Conservation (phyloP, 2,329 filamentous ascomycete species). For the Phoma sp. region DNA sequence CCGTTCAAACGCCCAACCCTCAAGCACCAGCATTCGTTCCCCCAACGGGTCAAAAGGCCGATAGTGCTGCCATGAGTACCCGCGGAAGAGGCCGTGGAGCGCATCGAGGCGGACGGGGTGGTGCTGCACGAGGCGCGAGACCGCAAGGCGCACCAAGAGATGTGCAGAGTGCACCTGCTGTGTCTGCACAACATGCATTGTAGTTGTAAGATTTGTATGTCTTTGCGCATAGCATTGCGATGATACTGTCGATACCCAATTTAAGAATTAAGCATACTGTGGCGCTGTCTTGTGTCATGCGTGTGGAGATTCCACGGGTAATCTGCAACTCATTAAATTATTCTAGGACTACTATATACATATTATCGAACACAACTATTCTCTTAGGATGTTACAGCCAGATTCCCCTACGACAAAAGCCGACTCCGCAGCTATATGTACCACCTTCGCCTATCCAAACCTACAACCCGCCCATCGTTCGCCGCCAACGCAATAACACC, state of each 20-base stretch:
- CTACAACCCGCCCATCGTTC: slow-evolving; percentile 26
- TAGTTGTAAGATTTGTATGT: background rate
- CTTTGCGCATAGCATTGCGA: background rate
- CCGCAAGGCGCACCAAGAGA: slow-evolving; percentile 24
- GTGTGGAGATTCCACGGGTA: too few species aligned
- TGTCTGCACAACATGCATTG: slow-evolving; percentile 2
- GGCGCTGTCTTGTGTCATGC: too few species aligned
- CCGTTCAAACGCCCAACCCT: slow-evolving; percentile 1
- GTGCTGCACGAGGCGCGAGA: slow-evolving; percentile 32
- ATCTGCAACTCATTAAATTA: too few species aligned
- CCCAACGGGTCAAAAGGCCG: background rate
- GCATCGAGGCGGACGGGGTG: slow-evolving; percentile 32
- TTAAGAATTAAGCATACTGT: too few species aligned
- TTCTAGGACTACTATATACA: too few species aligned
- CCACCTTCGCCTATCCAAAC: slow-evolving; percentile 28
- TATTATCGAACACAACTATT: too few species aligned
- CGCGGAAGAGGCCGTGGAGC: slow-evolving; percentile 24
- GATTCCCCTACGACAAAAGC: too few species aligned
- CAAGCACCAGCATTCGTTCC: slow-evolving; percentile 1
- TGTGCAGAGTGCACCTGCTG: slow-evolving; percentile 8
- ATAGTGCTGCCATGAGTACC: background rate
- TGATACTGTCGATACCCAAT: background rate
- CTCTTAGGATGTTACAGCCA: too few species aligned
- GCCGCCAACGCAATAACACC: slow-evolving; percentile 39
- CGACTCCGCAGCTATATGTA: too few species aligned